Conservation (phyloP, 768 basidiomycete species). For the Gymnopilus junonius region DNA sequence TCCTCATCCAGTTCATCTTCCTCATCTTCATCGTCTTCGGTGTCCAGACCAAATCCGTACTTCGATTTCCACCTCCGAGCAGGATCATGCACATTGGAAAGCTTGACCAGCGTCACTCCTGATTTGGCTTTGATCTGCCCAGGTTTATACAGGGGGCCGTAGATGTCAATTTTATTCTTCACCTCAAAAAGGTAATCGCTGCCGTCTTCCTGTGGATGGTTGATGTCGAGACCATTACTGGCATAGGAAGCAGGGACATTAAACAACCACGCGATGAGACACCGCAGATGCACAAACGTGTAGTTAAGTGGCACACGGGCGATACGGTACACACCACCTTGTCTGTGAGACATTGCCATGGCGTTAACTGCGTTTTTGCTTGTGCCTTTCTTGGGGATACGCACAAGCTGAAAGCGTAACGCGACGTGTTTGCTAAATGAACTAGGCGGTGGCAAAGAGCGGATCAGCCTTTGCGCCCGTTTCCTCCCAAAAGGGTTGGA, state of each 20-base stretch:
- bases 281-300: slow-evolving; percentile 67
- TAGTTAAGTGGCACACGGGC: slow-evolving; percentile 75
- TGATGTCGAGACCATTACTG: slow-evolving; percentile 22
- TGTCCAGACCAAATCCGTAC: slow-evolving; percentile 4
- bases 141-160: slow-evolving; percentile 41
- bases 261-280: slow-evolving; percentile 66
- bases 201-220: slow-evolving; percentile 5
- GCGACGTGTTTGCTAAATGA: slow-evolving; percentile 65
- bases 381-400: slow-evolving; percentile 13
- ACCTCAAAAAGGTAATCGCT: slow-evolving; percentile 67
- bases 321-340: slow-evolving; percentile 63
- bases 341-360: slow-evolving; percentile 12
- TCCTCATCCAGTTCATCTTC: slow-evolving; percentile 32
- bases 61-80: slow-evolving; percentile 40
- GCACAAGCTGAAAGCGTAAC: slow-evolving; percentile 65
- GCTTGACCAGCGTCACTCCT: slow-evolving; percentile 50
- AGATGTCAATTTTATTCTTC: slow-evolving; percentile 49
- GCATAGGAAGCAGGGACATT: slow-evolving; percentile 26
- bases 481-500: slow-evolving; percentile 72
- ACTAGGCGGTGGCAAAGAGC: slow-evolving; percentile 44
- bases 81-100: slow-evolving; percentile 59
- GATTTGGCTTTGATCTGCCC: slow-evolving; percentile 58
- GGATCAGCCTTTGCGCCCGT: slow-evolving; percentile 42
- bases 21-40: neutral
- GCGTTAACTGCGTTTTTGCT: slow-evolving; percentile 20